Base-by-base conservation (phyloP, 495 filamentous ascomycete species). In the Neurospora sp. region DNA sequence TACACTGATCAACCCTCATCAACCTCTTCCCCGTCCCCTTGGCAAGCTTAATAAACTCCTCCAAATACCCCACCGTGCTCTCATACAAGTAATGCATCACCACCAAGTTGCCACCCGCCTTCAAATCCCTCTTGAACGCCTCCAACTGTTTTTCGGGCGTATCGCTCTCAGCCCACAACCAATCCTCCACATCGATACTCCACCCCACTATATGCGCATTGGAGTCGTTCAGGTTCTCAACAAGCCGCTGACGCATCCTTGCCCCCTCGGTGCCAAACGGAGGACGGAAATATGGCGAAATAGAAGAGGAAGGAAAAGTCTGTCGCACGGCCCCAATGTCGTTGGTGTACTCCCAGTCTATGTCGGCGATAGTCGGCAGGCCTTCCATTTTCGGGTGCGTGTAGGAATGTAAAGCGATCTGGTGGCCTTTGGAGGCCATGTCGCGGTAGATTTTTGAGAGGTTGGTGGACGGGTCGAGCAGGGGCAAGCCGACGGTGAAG, bases 1-100 rank as follows among this genome's bases (percentile, higher is more conserved):
- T 79, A 78, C 92, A 94, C 83, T 93, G 91, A 78, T 94, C 92
- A 68, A 94, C 88, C 22, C 92, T 84, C 92, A 94, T 93, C 71
- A 94, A 79, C 72, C 84, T 81, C 82, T 91, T 88, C 18, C 91
- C 91, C 3, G 85, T 87, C 8, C 76, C 82, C 83, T 90, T 93
- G 41, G 91, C 89, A 45, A 91, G 83, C 71, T 83, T 81, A 78
- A 94, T 93, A 76, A 93, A 90, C 80, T 92, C 83, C 61, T 83
- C 82, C 71, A 94, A 82, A 77, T 92, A 91, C 47, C 80, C 78
- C 10, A 93, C 90, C 18, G 92, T 94, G 42, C 82, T 87, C 41
- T 89, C 83, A 76, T 90, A 89, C 37, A 94, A 78, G 78, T 92
- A 94, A 77, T 94, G 92, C 89, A 93, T 88, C 16, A 94, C 92